Evolutionary conservation across 1,284 basidiomycete genomes (phyloP).

Genomic region (Baeospora myosura): DNA sequence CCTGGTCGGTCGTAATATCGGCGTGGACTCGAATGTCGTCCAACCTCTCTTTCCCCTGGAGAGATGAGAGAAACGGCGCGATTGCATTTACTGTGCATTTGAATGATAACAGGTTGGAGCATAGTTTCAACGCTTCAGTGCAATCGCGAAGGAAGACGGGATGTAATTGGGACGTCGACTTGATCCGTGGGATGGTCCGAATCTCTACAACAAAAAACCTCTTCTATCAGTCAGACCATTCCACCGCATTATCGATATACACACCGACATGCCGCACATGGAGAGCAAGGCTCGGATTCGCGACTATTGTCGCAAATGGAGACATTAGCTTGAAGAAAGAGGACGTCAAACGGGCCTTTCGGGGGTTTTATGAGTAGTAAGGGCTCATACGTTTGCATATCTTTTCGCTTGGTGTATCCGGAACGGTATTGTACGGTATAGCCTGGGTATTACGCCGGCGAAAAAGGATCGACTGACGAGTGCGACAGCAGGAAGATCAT

Average conservation of each 20-base stretch:
- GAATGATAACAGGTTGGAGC: constrained; percentile 49
- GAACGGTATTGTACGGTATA: constrained; percentile 54
- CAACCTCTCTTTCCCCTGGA: constrained; percentile 39
- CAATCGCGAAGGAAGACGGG: constrained; percentile 49
- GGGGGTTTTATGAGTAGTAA: too few relatives aligned
- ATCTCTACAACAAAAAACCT: constrained; percentile 38
- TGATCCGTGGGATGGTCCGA: constrained; percentile 34
- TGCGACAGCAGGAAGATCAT: constrained; percentile 49
- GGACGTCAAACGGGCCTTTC: neutral
- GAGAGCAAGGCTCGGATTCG: constrained; percentile 42
- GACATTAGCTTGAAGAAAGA: constrained; percentile 32
- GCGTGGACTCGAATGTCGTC: constrained; percentile 42
- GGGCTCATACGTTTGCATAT: constrained; percentile 39
- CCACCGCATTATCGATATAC: constrained; percentile 11
- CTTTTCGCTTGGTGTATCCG: constrained; percentile 45
- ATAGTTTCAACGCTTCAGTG: constrained; percentile 36
- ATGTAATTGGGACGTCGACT: constrained; percentile 22
- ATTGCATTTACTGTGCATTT: constrained; percentile 41
- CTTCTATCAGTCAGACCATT: neutral
- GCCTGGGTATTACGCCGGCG: constrained; percentile 48
- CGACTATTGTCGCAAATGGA: constrained; percentile 50
- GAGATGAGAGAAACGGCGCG: constrained; percentile 38
- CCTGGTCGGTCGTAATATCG: constrained; percentile 41
- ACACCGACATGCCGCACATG: constrained; percentile 57
- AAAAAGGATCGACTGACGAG: constrained; percentile 59